These are phyloP conservation scores for Geopyxis carbonaria DNA, from an alignment of 495 filamentous ascomycete species.

Conservation along the genomic window DNA sequence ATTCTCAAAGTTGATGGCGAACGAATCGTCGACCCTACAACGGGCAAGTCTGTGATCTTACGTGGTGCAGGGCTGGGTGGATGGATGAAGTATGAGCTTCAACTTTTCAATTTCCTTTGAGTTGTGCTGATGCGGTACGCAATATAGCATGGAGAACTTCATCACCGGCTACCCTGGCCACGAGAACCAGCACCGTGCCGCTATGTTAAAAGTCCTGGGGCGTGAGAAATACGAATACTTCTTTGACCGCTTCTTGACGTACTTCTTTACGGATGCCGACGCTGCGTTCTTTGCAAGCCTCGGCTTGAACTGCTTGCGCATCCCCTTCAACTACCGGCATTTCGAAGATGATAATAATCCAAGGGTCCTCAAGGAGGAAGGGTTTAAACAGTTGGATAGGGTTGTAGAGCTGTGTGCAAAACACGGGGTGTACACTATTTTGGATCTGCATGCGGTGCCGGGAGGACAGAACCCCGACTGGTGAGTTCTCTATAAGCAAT, in stretches of 20 bases:
- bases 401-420: conserved; percentile 39
- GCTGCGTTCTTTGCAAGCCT: conserved; percentile 40
- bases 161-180: conserved; percentile 50
- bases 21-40: too few species aligned
- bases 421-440: conserved; percentile 40
- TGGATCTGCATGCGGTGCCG: conserved; percentile 45
- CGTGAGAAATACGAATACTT: conserved; percentile 22
- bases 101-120: too few species aligned
- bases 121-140: too few species aligned
- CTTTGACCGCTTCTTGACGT: conserved; percentile 38
- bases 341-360: conserved; percentile 48
- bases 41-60: too few species aligned
- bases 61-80: too few species aligned
- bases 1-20: too few species aligned
- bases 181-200: conserved; percentile 38
- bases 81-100: too few species aligned
- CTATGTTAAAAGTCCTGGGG: conserved; percentile 40
- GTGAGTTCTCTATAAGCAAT: too few species aligned
- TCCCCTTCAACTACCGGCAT: conserved; percentile 48
- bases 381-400: conserved; percentile 42
- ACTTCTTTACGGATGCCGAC: conserved; percentile 45
- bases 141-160: conserved; percentile 49
- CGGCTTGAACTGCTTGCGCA: conserved; percentile 43
- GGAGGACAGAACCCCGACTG: conserved; percentile 49
- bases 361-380: conserved; percentile 35